These are phyloP conservation scores for Hirschfeldia incana DNA, from an alignment of 345 rosid genomes.

Conservation along the genomic window DNA sequence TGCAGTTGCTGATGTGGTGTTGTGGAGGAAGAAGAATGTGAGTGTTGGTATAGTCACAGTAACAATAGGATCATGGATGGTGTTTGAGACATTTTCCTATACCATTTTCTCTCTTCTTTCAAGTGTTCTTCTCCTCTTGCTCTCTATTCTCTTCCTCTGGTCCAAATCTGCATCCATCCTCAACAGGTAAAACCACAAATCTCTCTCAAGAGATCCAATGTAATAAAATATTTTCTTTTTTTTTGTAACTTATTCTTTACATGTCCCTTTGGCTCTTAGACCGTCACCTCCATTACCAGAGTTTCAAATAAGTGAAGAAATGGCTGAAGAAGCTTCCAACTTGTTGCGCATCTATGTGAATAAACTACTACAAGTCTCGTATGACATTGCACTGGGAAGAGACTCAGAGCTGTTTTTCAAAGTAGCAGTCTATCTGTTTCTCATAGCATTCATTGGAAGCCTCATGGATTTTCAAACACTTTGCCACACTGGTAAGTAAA, in stretches of 20 bases:
- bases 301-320: constrained; percentile 70
- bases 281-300: constrained; percentile 90
- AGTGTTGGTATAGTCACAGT: constrained; percentile 65
- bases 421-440: constrained; percentile 58
- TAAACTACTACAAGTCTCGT: constrained; percentile 58
- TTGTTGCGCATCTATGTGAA: constrained; percentile 53
- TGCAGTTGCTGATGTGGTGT: constrained; percentile 87
- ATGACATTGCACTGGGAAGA: constrained; percentile 76
- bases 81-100: constrained; percentile 83
- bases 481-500: constrained; percentile 66
- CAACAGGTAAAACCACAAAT: constrained; percentile 52
- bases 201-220: background rate
- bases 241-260: background rate
- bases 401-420: constrained; percentile 62
- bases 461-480: constrained; percentile 71
- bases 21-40: constrained; percentile 77
- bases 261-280: constrained; percentile 41
- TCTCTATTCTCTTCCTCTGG: constrained; percentile 81
- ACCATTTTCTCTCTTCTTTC: constrained; percentile 82
- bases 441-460: constrained; percentile 66
- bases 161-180: constrained; percentile 96
- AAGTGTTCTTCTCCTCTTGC: constrained; percentile 83
- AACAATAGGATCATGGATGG: constrained; percentile 79
- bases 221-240: background rate
- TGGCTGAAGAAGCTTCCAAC: constrained; percentile 52